Evolutionary conservation across 345 rosid species (phyloP), one percentile per base, ranked within the genome.

Genomic region (Schrenkiella parvula): DNA sequence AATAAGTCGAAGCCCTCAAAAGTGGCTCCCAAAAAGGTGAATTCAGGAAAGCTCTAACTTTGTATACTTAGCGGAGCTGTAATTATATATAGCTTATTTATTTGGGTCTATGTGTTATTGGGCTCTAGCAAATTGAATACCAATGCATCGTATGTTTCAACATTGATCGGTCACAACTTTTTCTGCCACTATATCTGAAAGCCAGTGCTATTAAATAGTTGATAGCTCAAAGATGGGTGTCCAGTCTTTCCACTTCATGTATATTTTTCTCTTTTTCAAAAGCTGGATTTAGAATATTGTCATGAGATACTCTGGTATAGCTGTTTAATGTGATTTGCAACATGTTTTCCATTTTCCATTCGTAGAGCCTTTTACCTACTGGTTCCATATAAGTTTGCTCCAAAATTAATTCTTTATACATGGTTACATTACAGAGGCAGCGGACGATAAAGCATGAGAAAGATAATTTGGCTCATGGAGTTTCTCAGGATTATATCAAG

Each of bases 401-500:
- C 48, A 54, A 21, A 2, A 25, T 26, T 38, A 47, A 70, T 76
- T 38, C 8, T 37, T 17, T 34, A 37, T 54, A 34, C 19, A 8
- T 64, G 44, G 9, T 63, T 56, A 5, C 19, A 31, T 60, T 58
- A 78, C 85, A 87, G 92, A 88, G 79, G 79, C 77, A 43, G 70
- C 77, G 59, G 2, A 46, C 8, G 4, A 19, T 34, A 74, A 51
- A 57, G 46, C 34, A 66, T 9, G 60, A 48, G 18, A 41, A 74
- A 59, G 73, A 81, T 15, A 68, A 46, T 12, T 5, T 69, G 22
- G 34, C 17, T 8, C 25, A 56, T 65, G 67, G 59, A 38, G 48
- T 85, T 64, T 46, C 82, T 12, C 80, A 75, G 71, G 88, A 86
- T 37, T 86, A 81, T 66, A 77, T 91, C 10, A 82, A 82, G 74